Base-by-base conservation (phyloP, 2,329 filamentous ascomycete genomes). In the Podosphaera fusca region DNA sequence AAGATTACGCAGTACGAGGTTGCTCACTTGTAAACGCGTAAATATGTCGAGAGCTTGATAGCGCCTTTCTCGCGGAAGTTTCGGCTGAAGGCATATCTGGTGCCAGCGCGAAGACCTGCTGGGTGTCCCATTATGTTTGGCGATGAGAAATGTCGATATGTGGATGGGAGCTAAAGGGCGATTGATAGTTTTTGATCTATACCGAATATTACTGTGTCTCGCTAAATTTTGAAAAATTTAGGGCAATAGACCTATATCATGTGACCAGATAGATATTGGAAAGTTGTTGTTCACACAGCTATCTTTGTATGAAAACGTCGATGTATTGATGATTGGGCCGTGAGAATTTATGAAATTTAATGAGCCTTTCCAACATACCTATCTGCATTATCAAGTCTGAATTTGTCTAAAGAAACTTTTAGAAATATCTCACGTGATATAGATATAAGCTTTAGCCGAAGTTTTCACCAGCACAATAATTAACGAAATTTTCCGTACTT, bases 1-100 rank as follows among this genome's bases (percentile, higher is more conserved):
- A 29, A 21, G 4, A 8, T 14, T 35, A 38, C 12, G 29, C 14
- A 33, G 30, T 21, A 7, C 34, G 7, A 14, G 55, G n/a, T 29
- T 45, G 50, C 78, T 68, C 76, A 87, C 82, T 84, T 87, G 85
- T 94, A 96, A 72, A 86, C 80, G 74, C 82, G 83, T 70, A 98
- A 78, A 81, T 96, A 98, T 71, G 90, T 96, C 68, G 84, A 88
- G 70, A 96, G 78, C 69, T 79, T 76, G 77, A 98, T 95, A 78
- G 83, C 82, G 73, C 92, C 92, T 80, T 89, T 87, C 79, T 95
- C 78, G 76, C 92, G 88, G 81, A 94, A 95, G 72, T 59, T 59
- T 29, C 62, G 55, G 50, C 84, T 86, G 82, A 95, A 98, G 76
- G 87, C 84, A 83, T 89, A 87, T 75, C 85, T 84, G 74, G 85